phyloP scores from a whole-genome alignment of 352 stramenopile species.

The Phytophthora ohioensis region DNA sequence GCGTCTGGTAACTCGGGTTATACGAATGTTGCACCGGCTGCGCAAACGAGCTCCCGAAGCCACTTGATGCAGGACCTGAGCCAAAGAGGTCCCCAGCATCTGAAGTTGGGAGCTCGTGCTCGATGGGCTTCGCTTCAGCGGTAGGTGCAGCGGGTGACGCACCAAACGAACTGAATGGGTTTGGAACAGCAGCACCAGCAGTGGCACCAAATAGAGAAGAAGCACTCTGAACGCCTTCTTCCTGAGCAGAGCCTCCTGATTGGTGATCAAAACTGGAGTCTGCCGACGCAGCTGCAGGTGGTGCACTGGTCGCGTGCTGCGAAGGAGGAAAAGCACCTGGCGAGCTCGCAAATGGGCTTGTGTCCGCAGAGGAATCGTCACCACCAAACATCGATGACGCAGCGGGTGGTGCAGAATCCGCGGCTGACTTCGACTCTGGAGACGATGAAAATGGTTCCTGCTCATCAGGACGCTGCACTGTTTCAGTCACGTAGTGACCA shows the following conservation, averaged over 20 bases:
- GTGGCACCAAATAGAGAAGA: slow-evolving; percentile 73
- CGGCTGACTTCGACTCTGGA: slow-evolving; percentile 27
- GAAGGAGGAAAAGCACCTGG: slow-evolving; percentile 39
- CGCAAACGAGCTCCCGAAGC: slow-evolving; percentile 44
- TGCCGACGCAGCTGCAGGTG: slow-evolving; percentile 11
- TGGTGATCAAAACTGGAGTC: slow-evolving; percentile 25
- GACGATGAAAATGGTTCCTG: slow-evolving; percentile 39
- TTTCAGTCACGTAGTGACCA: slow-evolving; percentile 53
- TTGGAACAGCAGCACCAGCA: slow-evolving; percentile 48
- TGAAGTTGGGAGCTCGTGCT: slow-evolving; percentile 64
- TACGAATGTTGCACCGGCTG: slow-evolving; percentile 36
- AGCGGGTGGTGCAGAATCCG: slow-evolving; percentile 17
- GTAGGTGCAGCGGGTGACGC: slow-evolving; percentile 11
- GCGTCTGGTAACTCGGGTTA: slow-evolving; percentile 46
- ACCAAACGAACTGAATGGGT: slow-evolving; percentile 64
- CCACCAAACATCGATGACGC: slow-evolving; percentile 34
- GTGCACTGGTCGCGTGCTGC: slow-evolving; percentile 18
- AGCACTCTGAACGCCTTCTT: slow-evolving; percentile 50
- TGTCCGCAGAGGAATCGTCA: slow-evolving; percentile 34
- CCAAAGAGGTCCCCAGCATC: slow-evolving; percentile 72
- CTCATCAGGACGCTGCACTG: slow-evolving; percentile 19
- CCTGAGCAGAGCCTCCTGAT: slow-evolving; percentile 14
- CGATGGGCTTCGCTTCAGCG: slow-evolving; percentile 19
- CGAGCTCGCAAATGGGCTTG: slow-evolving; percentile 59
- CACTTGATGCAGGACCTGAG: slow-evolving; percentile 38